Percentiles rank a stretch among this genome's conserved stretches.
phyloP scores from a whole-genome alignment of 2,329 filamentous ascomycete species.

The Phialophora chinensis region DNA sequence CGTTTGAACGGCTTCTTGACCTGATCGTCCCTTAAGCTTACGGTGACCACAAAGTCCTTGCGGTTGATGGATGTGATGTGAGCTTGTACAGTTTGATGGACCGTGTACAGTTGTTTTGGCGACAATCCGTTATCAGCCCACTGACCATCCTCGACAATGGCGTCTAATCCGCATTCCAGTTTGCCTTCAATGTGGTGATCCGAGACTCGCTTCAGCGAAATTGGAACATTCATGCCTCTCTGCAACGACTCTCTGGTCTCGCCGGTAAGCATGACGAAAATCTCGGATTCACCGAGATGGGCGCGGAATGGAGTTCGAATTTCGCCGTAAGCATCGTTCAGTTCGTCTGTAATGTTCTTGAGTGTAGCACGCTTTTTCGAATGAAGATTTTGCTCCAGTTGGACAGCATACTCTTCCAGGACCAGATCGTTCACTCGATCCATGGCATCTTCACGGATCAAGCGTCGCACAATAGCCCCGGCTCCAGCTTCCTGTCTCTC shows the following conservation, averaged over 20 bases:
- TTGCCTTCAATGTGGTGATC: constrained; percentile 92
- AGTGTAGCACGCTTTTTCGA: constrained; percentile 94
- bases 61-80: constrained; percentile 89
- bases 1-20: constrained; percentile 74
- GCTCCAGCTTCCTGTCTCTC: constrained; percentile 89
- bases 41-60: constrained; percentile 80
- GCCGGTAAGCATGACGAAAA: constrained; percentile 96
- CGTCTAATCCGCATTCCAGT: constrained; percentile 93
- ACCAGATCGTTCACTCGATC: constrained; percentile 96
- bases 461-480: constrained; percentile 87
- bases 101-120: constrained; percentile 74
- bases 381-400: constrained; percentile 89
- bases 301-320: constrained; percentile 78
- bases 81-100: constrained; percentile 83
- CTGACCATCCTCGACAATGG: constrained; percentile 80
- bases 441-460: constrained; percentile 92
- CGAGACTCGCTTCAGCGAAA: constrained; percentile 78
- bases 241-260: constrained; percentile 83
- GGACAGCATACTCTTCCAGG: constrained; percentile 94
- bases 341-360: constrained; percentile 92
- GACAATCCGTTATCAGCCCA: constrained; percentile 73
- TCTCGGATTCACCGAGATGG: constrained; percentile 70
- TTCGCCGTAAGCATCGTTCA: constrained; percentile 93
- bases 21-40: constrained; percentile 82
- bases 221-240: constrained; percentile 90